Evolutionary conservation across 768 basidiomycete species (phyloP).

Genomic region (Suillus hirtellus): DNA sequence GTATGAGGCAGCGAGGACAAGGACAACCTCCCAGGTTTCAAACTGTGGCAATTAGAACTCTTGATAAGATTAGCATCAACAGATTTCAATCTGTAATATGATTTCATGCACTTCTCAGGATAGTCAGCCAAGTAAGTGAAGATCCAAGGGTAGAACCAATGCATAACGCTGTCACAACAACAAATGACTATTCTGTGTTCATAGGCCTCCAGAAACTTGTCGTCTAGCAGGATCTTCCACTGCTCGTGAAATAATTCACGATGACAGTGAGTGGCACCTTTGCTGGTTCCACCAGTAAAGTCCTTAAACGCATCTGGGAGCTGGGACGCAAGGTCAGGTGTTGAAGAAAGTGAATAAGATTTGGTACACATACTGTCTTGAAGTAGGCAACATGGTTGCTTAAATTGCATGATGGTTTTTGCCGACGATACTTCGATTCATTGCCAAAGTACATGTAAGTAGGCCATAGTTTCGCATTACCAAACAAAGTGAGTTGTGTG

Average conservation of each 20-base stretch:
- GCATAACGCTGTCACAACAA: conserved; percentile 19
- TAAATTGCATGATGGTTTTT: no score
- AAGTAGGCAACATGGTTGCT: no score
- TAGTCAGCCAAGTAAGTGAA: conserved; percentile 29
- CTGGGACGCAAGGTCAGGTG: not conserved
- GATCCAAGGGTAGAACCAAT: conserved; percentile 21
- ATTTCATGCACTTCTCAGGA: conserved; percentile 29
- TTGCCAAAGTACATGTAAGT: no score
- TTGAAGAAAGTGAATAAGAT: no score
- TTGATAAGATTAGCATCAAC: not conserved
- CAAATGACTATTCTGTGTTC: conserved; percentile 19
- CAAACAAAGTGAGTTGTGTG: no score
- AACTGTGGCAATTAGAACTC: conserved; percentile 25
- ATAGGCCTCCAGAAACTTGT: conserved; percentile 22
- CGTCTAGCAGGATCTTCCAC: conserved; percentile 20
- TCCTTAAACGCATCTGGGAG: not conserved
- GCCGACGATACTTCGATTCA: no score
- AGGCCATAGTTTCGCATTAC: no score
- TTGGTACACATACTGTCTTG: no score
- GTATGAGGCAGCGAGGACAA: conserved; percentile 29
- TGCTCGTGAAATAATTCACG: conserved; percentile 23
- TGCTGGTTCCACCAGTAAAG: not conserved
- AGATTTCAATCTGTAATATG: rapidly evolving
- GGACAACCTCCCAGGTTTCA: conserved; percentile 26
- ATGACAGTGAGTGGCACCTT: conserved; percentile 15